These are phyloP conservation scores for Trichoderma polysporum DNA, from an alignment of 2,329 filamentous ascomycete genomes.

Conservation along the genomic window DNA sequence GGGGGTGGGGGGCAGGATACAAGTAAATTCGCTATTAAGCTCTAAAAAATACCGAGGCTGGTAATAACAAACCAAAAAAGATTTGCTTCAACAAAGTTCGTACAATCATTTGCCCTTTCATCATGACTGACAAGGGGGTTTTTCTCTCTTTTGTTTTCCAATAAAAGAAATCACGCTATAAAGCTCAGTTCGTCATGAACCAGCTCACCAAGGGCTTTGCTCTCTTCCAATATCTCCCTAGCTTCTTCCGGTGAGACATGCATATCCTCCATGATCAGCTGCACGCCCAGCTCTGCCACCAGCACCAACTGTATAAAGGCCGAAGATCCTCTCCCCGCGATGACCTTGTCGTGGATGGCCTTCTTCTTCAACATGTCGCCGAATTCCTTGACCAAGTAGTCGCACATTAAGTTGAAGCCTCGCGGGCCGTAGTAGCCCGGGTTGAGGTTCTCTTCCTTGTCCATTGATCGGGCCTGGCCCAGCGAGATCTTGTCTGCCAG, in stretches of 20 bases:
- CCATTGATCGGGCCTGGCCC: conserved; percentile 60
- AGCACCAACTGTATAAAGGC: conserved; percentile 72
- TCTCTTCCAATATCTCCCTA: conserved; percentile 61
- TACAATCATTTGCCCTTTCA: neutral
- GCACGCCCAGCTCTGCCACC: conserved; percentile 67
- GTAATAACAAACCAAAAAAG: neutral
- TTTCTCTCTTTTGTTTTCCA: neutral
- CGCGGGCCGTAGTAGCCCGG: conserved; percentile 83
- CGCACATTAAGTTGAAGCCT: conserved; percentile 70
- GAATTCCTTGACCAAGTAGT: conserved; percentile 63
- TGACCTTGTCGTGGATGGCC: conserved; percentile 62
- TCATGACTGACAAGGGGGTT: neutral
- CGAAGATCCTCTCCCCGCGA: conserved; percentile 65
- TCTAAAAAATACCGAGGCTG: neutral
- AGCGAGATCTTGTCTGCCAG: conserved; percentile 55
- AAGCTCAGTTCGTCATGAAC: conserved; percentile 52
- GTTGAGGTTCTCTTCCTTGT: conserved; percentile 58
- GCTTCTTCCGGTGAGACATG: conserved; percentile 43
- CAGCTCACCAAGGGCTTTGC: conserved; percentile 65
- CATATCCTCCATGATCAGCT: conserved; percentile 59
- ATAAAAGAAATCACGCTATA: too few species aligned
- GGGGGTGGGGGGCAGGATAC: neutral
- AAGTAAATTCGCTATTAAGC: neutral
- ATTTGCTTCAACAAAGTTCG: neutral
- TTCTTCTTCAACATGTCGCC: conserved; percentile 59